Base-by-base conservation (phyloP, 345 rosid genomes). In the Capsella bursapastoris region DNA sequence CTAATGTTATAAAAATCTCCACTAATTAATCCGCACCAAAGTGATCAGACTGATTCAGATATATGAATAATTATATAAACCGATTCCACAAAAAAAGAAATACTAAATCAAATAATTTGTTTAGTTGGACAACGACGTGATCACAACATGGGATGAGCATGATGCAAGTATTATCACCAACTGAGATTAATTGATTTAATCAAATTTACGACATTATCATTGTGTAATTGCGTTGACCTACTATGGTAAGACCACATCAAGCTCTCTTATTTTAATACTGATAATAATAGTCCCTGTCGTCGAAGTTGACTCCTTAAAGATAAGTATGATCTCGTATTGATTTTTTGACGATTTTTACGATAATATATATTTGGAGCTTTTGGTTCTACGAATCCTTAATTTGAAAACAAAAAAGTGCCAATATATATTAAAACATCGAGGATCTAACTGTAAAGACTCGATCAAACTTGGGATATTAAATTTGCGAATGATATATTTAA, bases 71-170 rank as follows among this genome's bases (percentile, higher is more conserved):
- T 14, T 45, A 13, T 55, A 47, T 29, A 25, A 31, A 65, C 57
- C 65, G 35, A 44, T 63, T 63, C 67, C 13, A 41, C 4, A 2
- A 25, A 37, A 7, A 16, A 4, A 50, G 8, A 12, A 35, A 34
- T 22, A 22, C 25, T 22, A 22, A 35, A 28, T 11, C 3, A 61
- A 22, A 37, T 27, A 68, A 3, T 0, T 61, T 63, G 64, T 9
- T 62, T 57, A 55, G 70, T 14, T 63, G 65, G 71, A 35, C 5
- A 65, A 35, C 53, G 75, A 76, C 75, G 71, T 76, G 75, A 70
- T 63, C 27, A 70, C 71, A 61, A 76, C 75, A 76, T 63, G 66
- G 57, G 53, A 70, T 40, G 51, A 70, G 8, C 66, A 47, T 52
- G 57, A 53, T 62, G 35, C 49, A 59, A 75, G 44, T 29, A n/a